Evolutionary conservation across 2,329 filamentous ascomycete genomes (phyloP).

Genomic region (Clarireedia monteithiana): DNA sequence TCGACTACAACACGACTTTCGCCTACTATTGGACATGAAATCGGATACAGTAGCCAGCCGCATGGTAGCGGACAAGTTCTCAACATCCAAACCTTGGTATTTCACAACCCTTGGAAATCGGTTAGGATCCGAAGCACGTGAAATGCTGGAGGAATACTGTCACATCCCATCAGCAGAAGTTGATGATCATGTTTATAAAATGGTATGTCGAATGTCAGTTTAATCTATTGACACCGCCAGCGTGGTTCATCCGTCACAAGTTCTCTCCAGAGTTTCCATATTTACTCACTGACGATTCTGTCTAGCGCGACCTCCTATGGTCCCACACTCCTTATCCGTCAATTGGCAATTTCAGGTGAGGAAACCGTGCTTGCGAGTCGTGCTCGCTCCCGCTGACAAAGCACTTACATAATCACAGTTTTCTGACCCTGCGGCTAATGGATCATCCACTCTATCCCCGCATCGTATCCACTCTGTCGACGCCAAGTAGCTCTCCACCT

Average conservation of each 20-base stretch:
- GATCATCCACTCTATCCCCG: slow-evolving; percentile 9
- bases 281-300: not conserved
- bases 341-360: slow-evolving; percentile 17
- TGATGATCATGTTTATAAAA: slow-evolving; percentile 14
- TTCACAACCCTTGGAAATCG: not conserved
- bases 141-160: slow-evolving; percentile 17
- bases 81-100: slow-evolving; percentile 5
- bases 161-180: slow-evolving; percentile 13
- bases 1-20: not conserved
- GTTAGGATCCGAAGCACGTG: slow-evolving; percentile 6
- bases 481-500: not conserved
- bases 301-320: slow-evolving; percentile 20
- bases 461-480: slow-evolving; percentile 3
- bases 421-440: slow-evolving; percentile 6
- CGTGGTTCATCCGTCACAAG: no score
- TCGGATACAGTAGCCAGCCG: not conserved
- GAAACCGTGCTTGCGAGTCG: not conserved
- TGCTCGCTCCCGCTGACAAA: not conserved
- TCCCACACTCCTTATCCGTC: slow-evolving; percentile 20
- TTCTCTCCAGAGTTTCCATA: not conserved
- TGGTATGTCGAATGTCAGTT: slow-evolving; percentile 4
- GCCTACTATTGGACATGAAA: not conserved
- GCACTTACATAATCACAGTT: not conserved
- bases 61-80: not conserved
- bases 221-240: not conserved